phyloP scores from a whole-genome alignment of 2,329 filamentous ascomycete genomes.

The Ilyonectria sp. region DNA sequence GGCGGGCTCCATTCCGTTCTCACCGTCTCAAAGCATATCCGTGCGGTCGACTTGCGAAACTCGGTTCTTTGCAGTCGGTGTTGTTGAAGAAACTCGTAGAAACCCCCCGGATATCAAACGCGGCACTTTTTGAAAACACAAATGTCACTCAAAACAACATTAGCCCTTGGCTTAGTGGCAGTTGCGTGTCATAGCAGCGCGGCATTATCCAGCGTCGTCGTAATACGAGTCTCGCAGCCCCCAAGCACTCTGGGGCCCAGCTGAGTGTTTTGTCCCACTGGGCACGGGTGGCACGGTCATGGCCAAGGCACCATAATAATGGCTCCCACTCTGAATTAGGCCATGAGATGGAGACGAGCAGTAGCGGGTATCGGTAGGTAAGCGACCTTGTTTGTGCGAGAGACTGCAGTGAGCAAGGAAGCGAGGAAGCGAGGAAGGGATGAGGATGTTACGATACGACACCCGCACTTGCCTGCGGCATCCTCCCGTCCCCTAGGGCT shows the following conservation, averaged over 20 bases:
- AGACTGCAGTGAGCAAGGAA: conserved; percentile 5
- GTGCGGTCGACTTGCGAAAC: conserved; percentile 9
- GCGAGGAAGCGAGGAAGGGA: conserved; percentile 11
- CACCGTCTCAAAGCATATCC: conserved; percentile 5
- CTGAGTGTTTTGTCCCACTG: conserved; percentile 15
- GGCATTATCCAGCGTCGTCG: conserved; percentile 10
- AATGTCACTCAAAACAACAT: background rate
- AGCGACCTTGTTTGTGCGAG: background rate
- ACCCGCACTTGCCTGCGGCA: conserved; percentile 9
- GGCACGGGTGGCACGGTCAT: conserved; percentile 13
- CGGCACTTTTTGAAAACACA: background rate
- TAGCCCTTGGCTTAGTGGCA: background rate
- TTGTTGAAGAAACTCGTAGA: background rate
- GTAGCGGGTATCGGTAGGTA: background rate
- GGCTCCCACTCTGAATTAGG: background rate
- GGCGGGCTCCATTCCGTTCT: background rate
- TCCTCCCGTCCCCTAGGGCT: conserved; percentile 31
- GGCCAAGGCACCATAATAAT: conserved; percentile 10
- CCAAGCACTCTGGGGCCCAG: background rate
- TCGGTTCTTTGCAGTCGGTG: background rate
- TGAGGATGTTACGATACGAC: conserved; percentile 16
- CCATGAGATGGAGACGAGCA: background rate
- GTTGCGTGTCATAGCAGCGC: background rate
- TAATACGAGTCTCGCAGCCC: conserved; percentile 23
- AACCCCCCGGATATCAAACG: background rate